Evolutionary conservation across 345 rosid species (phyloP), one percentile per base, ranked within the genome.

Genomic region (Moricandia arvensis): DNA sequence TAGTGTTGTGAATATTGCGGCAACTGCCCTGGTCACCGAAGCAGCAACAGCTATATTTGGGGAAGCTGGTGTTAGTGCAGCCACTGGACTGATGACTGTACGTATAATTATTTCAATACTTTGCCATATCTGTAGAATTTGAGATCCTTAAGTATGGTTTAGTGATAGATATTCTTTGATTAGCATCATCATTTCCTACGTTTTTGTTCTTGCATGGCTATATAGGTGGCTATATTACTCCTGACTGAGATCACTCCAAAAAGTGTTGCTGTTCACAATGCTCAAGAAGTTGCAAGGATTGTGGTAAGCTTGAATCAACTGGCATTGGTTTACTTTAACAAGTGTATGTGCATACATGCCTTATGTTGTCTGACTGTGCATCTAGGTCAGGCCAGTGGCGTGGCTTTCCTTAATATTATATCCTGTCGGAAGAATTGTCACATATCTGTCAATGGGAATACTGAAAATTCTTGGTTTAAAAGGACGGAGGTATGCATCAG

Each of bases 361-460:
- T 75, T 80, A 73, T 80, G 53, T 63, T 85, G 63, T 75, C 81
- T 68, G 73, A 75, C 73, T 66, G 80, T 85, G 75, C 70, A 59
- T 91, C 81, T 87, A 95, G 99, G 99, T 92, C 84, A 95, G 94
- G 79, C 99, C 98, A 81, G 99, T 95, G 81, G 97, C 99, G 45
- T 95, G 99, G 97, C 97, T 95, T 67, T 95, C 99, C 73, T 81
- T 95, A 84, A 59, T 95, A 77, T 80, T 95, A 66, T 95, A 95
- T 81, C 99, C 97, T 38, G 98, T 95, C 34, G 98, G 97, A 82
- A 86, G 99, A 85, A 83, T 95, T 75, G 96, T 88, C 72, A 92
- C 99, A 69, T 90, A 82, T 79, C 77, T 95, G 63, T 95, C 99
- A 33, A 88, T 93, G 98, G 99, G 99, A 79, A 95, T 93, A 86